Percentiles rank a stretch among this genome's conserved stretches.
phyloP scores from a whole-genome alignment of 2,329 filamentous ascomycete species.

The Monosporascus sp. region DNA sequence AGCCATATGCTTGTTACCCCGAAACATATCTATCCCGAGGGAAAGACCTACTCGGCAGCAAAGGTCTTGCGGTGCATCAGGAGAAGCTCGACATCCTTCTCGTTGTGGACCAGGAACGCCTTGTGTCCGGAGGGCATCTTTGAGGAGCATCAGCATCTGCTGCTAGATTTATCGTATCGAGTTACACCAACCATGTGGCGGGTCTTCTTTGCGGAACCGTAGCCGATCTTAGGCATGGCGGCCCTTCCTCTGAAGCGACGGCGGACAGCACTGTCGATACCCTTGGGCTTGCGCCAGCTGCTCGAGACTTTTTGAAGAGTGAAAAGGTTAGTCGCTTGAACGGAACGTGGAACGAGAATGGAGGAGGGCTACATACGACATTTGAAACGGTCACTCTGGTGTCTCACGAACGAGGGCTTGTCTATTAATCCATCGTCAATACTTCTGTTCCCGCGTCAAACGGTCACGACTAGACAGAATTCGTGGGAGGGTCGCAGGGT shows the following conservation, averaged over 20 bases:
- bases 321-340: neutral
- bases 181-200: slow-evolving; percentile 62
- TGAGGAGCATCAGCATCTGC: neutral
- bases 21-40: slow-evolving; percentile 24
- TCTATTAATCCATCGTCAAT: slow-evolving; percentile 49
- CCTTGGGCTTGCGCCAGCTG: slow-evolving; percentile 98
- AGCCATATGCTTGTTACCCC: slow-evolving; percentile 22
- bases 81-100: slow-evolving; percentile 91
- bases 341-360: slow-evolving; percentile 3
- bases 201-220: slow-evolving; percentile 99
- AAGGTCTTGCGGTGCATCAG: slow-evolving; percentile 99
- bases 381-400: slow-evolving; percentile 97
- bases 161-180: neutral
- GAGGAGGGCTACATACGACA: slow-evolving; percentile 56
- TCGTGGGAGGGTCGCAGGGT: neutral
- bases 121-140: slow-evolving; percentile 95
- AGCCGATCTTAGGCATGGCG: slow-evolving; percentile 98
- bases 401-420: slow-evolving; percentile 83
- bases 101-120: slow-evolving; percentile 98
- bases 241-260: slow-evolving; percentile 95
- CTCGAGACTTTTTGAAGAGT: slow-evolving; percentile 34
- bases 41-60: slow-evolving; percentile 83
- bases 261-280: slow-evolving; percentile 98
- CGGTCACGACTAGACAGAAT: too few relatives aligned
- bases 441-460: neutral